phyloP scores from a whole-genome alignment of 2,329 filamentous ascomycete genomes.

The Paraconiothyrium brasiliense region DNA sequence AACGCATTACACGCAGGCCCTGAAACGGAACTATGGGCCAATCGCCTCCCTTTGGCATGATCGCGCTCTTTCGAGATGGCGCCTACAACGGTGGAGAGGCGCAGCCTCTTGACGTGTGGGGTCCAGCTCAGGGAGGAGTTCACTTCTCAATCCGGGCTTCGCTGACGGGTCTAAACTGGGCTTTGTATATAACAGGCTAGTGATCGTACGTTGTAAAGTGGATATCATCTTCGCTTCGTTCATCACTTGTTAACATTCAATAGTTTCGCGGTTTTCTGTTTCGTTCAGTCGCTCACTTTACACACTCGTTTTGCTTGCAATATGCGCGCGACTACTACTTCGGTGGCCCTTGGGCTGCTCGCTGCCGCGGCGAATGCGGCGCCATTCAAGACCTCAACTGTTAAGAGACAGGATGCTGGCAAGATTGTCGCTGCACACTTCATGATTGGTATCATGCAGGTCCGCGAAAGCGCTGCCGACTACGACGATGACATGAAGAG shows the following conservation, averaged over 20 bases:
- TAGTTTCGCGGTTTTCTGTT: constrained; percentile 2
- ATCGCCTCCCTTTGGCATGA: neutral
- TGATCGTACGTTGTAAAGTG: neutral
- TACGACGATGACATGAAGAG: constrained; percentile 39
- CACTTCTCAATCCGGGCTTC: neutral
- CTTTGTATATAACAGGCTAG: constrained; percentile 13
- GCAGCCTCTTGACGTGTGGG: constrained; percentile 5
- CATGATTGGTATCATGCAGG: constrained; percentile 41
- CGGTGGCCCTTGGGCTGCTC: constrained; percentile 29
- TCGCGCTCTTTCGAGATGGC: neutral
- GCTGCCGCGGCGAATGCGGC: constrained; percentile 25
- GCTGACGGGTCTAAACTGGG: neutral
- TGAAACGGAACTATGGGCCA: constrained; percentile 5
- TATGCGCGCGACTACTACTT: constrained; percentile 27
- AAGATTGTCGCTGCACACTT: constrained; percentile 40
- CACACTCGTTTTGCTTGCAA: constrained; percentile 8
- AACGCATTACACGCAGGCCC: neutral
- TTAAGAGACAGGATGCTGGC: constrained; percentile 21
- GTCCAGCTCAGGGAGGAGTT: neutral
- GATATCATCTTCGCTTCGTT: constrained; percentile 13
- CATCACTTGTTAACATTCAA: constrained; percentile 8
- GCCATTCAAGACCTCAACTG: constrained; percentile 19
- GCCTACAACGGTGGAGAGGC: neutral
- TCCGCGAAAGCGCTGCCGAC: constrained; percentile 31
- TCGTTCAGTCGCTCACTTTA: constrained; percentile 18